These are phyloP conservation scores for Odonthalia washingtoniensis DNA, from an alignment of 31 red algal genomes.

Conservation along the genomic window DNA sequence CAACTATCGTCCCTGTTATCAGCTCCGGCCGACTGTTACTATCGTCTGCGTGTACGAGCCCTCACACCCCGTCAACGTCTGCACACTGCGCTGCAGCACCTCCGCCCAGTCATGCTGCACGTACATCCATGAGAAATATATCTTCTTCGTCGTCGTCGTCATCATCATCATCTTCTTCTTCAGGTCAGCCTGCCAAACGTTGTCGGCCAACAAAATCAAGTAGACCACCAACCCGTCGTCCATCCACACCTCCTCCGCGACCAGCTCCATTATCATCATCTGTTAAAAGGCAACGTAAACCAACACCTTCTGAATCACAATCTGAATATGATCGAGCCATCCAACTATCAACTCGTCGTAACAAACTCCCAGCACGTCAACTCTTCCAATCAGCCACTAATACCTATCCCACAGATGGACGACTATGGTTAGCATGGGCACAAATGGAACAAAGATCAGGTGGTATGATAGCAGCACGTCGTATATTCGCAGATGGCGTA, in stretches of 20 bases:
- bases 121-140: neutral
- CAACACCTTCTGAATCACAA: constrained; percentile 31
- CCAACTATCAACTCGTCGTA: constrained; percentile 14
- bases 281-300: neutral
- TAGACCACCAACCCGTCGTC: neutral
- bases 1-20: too few species aligned
- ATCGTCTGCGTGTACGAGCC: too few species aligned
- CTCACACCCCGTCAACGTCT: too few species aligned
- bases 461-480: constrained; percentile 42
- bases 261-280: neutral
- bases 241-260: neutral
- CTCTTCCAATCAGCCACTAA: constrained; percentile 20
- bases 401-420: constrained; percentile 36
- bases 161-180: neutral
- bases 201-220: neutral
- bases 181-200: neutral
- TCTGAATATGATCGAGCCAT: constrained; percentile 47
- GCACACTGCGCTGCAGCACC: neutral
- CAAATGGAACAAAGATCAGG: constrained; percentile 66
- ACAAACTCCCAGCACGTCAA: constrained; percentile 44
- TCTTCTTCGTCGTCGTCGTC: neutral
- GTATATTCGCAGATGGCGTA: constrained; percentile 56
- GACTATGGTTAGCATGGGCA: constrained; percentile 76
- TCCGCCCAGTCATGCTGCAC: neutral
- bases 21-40: too few species aligned